Evolutionary conservation across 805 yeast species (phyloP).

Genomic region (Hanseniaspora lindneri): DNA sequence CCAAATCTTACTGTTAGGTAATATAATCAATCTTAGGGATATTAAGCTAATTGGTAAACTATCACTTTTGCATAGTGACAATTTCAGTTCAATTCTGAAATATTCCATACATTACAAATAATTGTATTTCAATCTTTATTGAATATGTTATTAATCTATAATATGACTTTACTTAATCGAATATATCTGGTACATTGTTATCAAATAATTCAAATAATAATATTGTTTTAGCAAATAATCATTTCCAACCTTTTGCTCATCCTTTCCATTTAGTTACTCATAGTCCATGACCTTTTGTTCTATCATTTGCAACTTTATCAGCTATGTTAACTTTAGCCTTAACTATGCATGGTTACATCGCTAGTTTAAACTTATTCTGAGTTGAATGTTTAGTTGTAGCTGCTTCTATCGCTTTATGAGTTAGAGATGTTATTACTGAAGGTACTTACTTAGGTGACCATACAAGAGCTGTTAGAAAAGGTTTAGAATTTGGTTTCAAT

Average conservation of each 20-base stretch:
- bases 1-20: too few relatives aligned
- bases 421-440: slow-evolving; percentile 24
- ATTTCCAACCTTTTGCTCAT: slow-evolving; percentile 8
- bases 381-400: slow-evolving; percentile 19
- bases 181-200: slow-evolving; percentile 1
- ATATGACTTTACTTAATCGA: slow-evolving; percentile 1
- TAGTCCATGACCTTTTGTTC: slow-evolving; percentile 22
- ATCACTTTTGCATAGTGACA: not conserved
- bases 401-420: slow-evolving; percentile 21
- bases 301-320: slow-evolving; percentile 23
- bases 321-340: slow-evolving; percentile 23
- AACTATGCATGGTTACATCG: slow-evolving; percentile 23
- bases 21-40: not conserved
- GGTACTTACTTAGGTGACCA: slow-evolving; percentile 24
- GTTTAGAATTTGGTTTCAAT: slow-evolving; percentile 20
- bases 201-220: not conserved
- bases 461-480: slow-evolving; percentile 23
- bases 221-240: slow-evolving; percentile 13
- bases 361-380: slow-evolving; percentile 17
- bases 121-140: too few relatives aligned
- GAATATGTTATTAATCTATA: not conserved
- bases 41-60: not conserved
- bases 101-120: not conserved
- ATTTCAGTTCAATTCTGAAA: slow-evolving; percentile 1
- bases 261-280: slow-evolving; percentile 16